Base-by-base conservation (phyloP, 2,329 filamentous ascomycete genomes). In the Cladosporium halotolerans region DNA sequence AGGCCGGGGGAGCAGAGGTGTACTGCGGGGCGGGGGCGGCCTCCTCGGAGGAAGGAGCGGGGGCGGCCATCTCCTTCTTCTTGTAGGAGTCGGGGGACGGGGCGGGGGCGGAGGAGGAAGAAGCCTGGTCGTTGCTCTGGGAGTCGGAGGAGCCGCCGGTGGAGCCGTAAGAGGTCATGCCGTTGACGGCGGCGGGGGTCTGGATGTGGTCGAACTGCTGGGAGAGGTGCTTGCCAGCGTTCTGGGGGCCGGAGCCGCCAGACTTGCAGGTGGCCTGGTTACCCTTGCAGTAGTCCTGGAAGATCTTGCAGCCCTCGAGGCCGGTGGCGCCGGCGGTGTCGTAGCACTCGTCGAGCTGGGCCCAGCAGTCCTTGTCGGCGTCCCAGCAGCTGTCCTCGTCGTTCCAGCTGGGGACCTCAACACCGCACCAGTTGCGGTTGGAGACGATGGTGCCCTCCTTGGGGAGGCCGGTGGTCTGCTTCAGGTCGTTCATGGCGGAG, bases 341-440 rank as follows among this genome's bases (percentile, higher is more conserved):
- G 70, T 79, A 88, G 74, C 86, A 89, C n/a, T 60, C 64, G 2
- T 76, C 68, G 31, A 71, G 69, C 70, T 89, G 83, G 23, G 68
- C 64, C 74, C 76, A 89, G 75, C 72, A 74, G 9, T 56, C 54
- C 31, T 53, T 55, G 44, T 54, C 56, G 23, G 59, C 56, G 41
- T 57, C 55, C 53, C 55, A 60, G 52, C 59, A 61, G 49, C 58
- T 56, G 23, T 52, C 45, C 63, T 82, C 74, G 42, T 73, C 72
- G 50, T 18, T 46, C 70, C 85, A 88, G 8, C 69, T 61, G 0
- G 78, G 66, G 1, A 88, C 75, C 63, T 86, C 78, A 55, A 76
- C 72, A 48, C 78, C 84, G 68, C 83, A 87, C 85, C 85, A 89
- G 72, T 89, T 88, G 55, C 73, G 85, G 64, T 87, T 88, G 63